Conservation (phyloP, 2,329 filamentous ascomycete genomes). For the Cercospora sesami region DNA sequence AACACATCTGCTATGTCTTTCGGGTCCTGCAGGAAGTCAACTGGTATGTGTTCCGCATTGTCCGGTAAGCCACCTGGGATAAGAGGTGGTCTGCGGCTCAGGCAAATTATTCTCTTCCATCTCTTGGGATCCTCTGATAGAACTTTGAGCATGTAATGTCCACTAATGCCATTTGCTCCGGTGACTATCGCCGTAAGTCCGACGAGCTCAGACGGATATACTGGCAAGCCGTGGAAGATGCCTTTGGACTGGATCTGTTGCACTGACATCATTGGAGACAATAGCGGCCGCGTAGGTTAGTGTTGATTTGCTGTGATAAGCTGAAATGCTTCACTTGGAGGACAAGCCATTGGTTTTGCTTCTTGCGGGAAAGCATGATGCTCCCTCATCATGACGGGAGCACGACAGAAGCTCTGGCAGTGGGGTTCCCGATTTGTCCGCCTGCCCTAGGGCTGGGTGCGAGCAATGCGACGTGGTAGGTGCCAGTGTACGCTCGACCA, state of each 20-base stretch:
- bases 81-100: slow-evolving; percentile 50
- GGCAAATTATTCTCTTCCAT: slow-evolving; percentile 56
- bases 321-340: neutral
- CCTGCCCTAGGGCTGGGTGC: neutral
- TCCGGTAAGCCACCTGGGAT: slow-evolving; percentile 31
- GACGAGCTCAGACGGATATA: slow-evolving; percentile 44
- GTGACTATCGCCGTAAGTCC: slow-evolving; percentile 55
- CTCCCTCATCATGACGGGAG: neutral
- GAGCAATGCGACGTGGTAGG: neutral
- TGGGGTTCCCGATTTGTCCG: neutral
- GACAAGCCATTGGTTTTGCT: neutral
- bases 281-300: neutral
- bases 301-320: neutral
- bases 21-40: slow-evolving; percentile 43
- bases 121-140: slow-evolving; percentile 49
- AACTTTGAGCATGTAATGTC: slow-evolving; percentile 53
- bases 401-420: neutral
- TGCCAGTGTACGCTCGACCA: neutral
- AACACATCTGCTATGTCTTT: slow-evolving; percentile 42
- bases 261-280: slow-evolving; percentile 12
- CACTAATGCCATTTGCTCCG: slow-evolving; percentile 57
- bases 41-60: slow-evolving; percentile 37
- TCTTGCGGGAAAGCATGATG: neutral
- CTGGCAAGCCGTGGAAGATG: slow-evolving; percentile 55
- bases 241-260: slow-evolving; percentile 39